These are phyloP conservation scores for Antitrichia curtipendula DNA, from an alignment of 225 moss, liverwort and hornwort genomes.

Conservation along the genomic window DNA sequence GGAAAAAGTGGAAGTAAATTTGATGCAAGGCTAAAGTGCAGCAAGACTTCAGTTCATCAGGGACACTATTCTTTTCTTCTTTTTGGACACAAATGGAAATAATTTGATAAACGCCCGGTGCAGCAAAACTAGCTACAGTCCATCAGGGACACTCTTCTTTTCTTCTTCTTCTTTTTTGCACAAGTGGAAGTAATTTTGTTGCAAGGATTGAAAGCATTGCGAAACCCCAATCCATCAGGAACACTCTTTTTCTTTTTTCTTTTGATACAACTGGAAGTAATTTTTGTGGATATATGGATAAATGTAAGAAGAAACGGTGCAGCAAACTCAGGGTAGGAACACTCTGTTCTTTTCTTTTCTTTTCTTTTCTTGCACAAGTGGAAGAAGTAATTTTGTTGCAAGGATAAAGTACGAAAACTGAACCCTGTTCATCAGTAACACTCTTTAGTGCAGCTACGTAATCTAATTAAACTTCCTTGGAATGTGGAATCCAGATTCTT, in stretches of 20 bases:
- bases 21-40: not conserved
- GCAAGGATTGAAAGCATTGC: not conserved
- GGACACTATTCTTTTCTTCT: not conserved
- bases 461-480: not conserved
- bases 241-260: too few species aligned
- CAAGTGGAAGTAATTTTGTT: not conserved
- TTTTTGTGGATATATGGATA: too few species aligned
- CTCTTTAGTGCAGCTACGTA: too few species aligned
- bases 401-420: not conserved
- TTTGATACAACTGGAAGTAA: too few species aligned
- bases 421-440: not conserved
- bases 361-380: not conserved
- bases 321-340: too few species aligned
- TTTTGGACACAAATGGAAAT: not conserved
- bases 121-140: too few species aligned
- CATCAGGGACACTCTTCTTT: not conserved
- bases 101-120: too few species aligned
- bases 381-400: not conserved
- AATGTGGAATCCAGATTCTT: not conserved
- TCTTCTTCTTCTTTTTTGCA: not conserved
- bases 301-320: too few species aligned
- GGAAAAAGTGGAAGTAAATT: not conserved
- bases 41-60: too few species aligned
- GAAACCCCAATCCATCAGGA: too few species aligned
- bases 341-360: not conserved